Evolutionary conservation across 345 rosid genomes (phyloP).

Genomic region (Populus pruinosa): DNA sequence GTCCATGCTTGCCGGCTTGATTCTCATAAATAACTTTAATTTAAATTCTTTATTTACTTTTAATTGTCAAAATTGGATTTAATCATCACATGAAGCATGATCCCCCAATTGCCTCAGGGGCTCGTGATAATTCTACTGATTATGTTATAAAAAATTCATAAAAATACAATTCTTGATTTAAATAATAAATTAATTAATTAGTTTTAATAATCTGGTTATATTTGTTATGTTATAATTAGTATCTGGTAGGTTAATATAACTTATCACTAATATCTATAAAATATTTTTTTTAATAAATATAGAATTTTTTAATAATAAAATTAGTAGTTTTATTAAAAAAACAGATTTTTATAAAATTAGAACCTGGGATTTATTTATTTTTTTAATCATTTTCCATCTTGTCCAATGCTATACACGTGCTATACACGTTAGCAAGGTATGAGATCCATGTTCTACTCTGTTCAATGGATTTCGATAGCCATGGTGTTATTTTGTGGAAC

Average conservation of each 20-base stretch:
- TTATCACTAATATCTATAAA: too few relatives aligned
- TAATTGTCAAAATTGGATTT: neutral
- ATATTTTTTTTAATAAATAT: rapidly evolving
- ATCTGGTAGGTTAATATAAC: rapidly evolving
- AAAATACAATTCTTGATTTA: rapidly evolving
- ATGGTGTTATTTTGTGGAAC: neutral
- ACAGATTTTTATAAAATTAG: too few relatives aligned
- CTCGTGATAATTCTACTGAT: too few relatives aligned
- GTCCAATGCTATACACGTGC: neutral
- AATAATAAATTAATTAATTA: too few relatives aligned
- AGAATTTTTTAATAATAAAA: rapidly evolving
- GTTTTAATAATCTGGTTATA: too few relatives aligned
- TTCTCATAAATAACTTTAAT: neutral
- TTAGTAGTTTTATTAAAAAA: too few relatives aligned
- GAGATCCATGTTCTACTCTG: neutral
- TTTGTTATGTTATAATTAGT: too few relatives aligned
- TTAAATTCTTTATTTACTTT: neutral
- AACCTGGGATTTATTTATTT: too few relatives aligned
- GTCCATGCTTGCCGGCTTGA: neutral
- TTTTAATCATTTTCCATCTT: neutral
- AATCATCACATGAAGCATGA: neutral
- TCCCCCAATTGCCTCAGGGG: neutral
- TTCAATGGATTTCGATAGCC: neutral
- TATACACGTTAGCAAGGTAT: neutral
- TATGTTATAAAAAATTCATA: too few relatives aligned